These are phyloP conservation scores for Paramecium primaurelia DNA, from an alignment of 73 alveolate species.

Conservation along the genomic window DNA sequence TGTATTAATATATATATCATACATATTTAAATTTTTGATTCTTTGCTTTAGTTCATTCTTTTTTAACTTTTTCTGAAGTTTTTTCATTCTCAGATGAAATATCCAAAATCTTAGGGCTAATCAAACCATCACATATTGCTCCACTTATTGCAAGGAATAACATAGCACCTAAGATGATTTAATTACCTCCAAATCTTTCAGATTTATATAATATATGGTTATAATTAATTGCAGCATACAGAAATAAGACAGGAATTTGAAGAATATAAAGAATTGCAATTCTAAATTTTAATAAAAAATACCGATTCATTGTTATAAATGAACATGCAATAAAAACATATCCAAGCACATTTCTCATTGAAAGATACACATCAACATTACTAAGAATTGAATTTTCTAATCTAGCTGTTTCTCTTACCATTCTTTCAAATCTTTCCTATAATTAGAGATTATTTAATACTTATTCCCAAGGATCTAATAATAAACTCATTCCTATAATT, in stretches of 20 bases:
- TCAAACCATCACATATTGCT: not conserved
- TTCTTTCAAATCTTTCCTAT: conserved; percentile 36
- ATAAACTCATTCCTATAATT: conserved; percentile 4
- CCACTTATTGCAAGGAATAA: conserved; percentile 18
- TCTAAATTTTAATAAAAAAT: not conserved
- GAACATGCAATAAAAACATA: not conserved
- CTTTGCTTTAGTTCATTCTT: not conserved
- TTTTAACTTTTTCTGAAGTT: not conserved
- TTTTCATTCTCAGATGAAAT: not conserved
- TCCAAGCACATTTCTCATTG: not conserved
- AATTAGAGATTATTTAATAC: not conserved
- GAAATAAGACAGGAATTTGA: not conserved
- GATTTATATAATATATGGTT: conserved; percentile 8
- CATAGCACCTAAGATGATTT: not conserved
- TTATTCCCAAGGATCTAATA: not conserved
- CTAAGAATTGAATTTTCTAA: not conserved
- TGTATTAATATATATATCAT: not conserved
- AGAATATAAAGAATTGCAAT: not conserved
- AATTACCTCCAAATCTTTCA: conserved; percentile 12
- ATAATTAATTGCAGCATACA: not conserved
- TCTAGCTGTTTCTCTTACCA: conserved; percentile 19
- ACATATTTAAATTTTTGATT: not conserved
- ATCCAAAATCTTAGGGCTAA: not conserved
- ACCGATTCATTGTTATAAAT: conserved; percentile 44
- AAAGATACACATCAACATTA: not conserved